Base-by-base conservation (phyloP, 176 grass and related monocot species). In the Cenchrus fungigraminus region DNA sequence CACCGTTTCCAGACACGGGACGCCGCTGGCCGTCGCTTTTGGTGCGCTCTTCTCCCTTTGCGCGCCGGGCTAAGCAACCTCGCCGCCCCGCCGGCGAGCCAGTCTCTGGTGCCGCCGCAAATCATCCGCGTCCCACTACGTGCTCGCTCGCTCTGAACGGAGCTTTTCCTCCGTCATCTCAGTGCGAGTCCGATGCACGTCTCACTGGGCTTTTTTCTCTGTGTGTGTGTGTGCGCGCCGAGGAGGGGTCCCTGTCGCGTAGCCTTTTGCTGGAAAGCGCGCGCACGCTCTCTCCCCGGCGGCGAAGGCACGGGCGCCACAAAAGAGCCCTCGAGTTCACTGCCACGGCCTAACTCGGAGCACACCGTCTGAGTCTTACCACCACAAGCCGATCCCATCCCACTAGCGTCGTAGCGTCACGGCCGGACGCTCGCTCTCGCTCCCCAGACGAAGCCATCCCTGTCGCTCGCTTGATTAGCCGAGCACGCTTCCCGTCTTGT, bases 131-230 rank as follows among this genome's bases (percentile, higher is more conserved):
- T 10, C 72, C 56, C 51, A 16, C 57, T 50, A 13, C 4, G 87
- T 80, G 77, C 53, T 22, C 66, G 83, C 71, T 64, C 60, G 78
- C 20, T 63, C 22, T 13, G 50, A 10, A n/a, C 3, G 10, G 29
- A 29, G 53, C 31, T 58, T 72, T 77, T 73, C 25, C 15, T 34
- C 4, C 73, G 54, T 46, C 43, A 75, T 61, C 70, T 79, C 22
- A 70, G 85, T 91, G 89, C 76, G 69, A 87, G 80, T 91, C 80
- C 85, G 75, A 91, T 69, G 80, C 80, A 75, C n/a, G 68, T 49
- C 45, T 86, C 84, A 74, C 89, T 53, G 84, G 3, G 34, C 28
- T 86, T 74, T 52, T 57, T 6, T 5, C 50, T 55, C 14, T 15
- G 7, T 9, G 8, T 46, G 6, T 42, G 49, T 17, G 7, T 9